Percentiles rank a stretch among this genome's conserved stretches.
These are phyloP conservation scores for Pharnaceum exiguum DNA, from an alignment of 148 eudicot species.

Conservation along the genomic window DNA sequence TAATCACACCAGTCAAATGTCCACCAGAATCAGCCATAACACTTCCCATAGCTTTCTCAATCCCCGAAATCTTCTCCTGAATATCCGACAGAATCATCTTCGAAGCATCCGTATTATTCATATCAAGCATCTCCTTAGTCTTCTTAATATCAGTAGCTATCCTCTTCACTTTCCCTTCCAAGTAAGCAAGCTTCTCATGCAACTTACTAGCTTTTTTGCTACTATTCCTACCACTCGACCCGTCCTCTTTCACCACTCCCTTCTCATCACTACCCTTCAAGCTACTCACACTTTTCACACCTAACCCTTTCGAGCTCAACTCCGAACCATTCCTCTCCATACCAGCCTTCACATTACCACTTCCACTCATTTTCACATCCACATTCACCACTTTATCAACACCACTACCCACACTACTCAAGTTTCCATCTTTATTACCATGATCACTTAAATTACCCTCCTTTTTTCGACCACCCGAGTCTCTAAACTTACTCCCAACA, in stretches of 20 bases:
- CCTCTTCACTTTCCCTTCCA: constrained; percentile 87
- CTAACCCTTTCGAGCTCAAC: constrained; percentile 14
- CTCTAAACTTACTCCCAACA: not conserved
- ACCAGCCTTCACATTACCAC: constrained; percentile 1
- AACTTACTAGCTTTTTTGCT: constrained; percentile 61
- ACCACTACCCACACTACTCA: not conserved
- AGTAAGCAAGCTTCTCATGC: constrained; percentile 81
- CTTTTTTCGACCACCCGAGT: constrained; percentile 2
- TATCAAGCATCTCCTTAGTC: constrained; percentile 87
- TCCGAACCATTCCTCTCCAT: constrained; percentile 12
- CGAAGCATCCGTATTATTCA: constrained; percentile 69
- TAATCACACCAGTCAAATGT: constrained; percentile 26
- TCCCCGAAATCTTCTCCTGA: constrained; percentile 80
- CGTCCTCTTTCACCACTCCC: constrained; percentile 26
- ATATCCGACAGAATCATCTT: constrained; percentile 77
- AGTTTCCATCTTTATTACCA: constrained; percentile 13
- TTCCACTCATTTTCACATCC: not conserved
- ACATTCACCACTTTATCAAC: not conserved
- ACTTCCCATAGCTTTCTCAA: constrained; percentile 78
- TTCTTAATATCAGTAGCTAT: constrained; percentile 90
- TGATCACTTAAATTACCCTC: constrained; percentile 6
- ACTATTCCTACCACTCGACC: constrained; percentile 18
- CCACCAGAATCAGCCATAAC: constrained; percentile 30
- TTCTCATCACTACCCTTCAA: constrained; percentile 31
- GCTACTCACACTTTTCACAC: constrained; percentile 13